Conservation (phyloP, 2,329 filamentous ascomycete species). For the Dactylella cylindrospora region DNA sequence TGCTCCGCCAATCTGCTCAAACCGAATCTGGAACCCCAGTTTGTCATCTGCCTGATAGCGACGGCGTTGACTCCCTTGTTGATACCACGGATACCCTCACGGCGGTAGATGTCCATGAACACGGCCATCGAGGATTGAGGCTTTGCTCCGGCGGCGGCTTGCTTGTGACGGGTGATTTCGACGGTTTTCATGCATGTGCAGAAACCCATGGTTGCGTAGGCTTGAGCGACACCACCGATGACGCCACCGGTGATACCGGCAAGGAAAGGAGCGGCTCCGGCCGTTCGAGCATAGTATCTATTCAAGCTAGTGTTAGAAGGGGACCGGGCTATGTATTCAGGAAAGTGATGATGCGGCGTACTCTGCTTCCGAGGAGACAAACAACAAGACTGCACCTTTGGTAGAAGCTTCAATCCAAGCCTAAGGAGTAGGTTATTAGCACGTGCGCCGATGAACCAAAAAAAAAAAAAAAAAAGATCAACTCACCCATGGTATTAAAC, state of each 20-base stretch:
- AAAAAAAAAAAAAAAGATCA: constrained; percentile 14
- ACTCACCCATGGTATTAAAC: constrained; percentile 83
- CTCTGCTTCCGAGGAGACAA: constrained; percentile 97
- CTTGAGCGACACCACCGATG: constrained; percentile 91
- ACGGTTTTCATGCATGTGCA: constrained; percentile 99
- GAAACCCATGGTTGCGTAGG: constrained; percentile 99
- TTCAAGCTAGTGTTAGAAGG: constrained; percentile 9
- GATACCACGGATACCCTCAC: constrained; percentile 91
- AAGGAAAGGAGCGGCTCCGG: constrained; percentile 82
- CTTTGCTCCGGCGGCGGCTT: constrained; percentile 77
- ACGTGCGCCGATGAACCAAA: background rate
- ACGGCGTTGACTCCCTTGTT: constrained; percentile 99
- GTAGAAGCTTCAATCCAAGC: constrained; percentile 99
- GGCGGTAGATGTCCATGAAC: constrained; percentile 95
- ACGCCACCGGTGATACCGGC: constrained; percentile 89
- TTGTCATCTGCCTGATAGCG: constrained; percentile 97
- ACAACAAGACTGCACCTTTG: constrained; percentile 97
- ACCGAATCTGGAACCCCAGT: constrained; percentile 97
- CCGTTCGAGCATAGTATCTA: constrained; percentile 75
- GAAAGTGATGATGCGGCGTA: constrained; percentile 28
- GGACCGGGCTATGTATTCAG: background rate
- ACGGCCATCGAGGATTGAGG: constrained; percentile 89
- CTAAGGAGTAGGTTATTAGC: constrained; percentile 27
- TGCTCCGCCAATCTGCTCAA: constrained; percentile 87
- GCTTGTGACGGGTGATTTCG: constrained; percentile 98